Conservation (phyloP, 495 filamentous ascomycete genomes). For the Cercophora samala region DNA sequence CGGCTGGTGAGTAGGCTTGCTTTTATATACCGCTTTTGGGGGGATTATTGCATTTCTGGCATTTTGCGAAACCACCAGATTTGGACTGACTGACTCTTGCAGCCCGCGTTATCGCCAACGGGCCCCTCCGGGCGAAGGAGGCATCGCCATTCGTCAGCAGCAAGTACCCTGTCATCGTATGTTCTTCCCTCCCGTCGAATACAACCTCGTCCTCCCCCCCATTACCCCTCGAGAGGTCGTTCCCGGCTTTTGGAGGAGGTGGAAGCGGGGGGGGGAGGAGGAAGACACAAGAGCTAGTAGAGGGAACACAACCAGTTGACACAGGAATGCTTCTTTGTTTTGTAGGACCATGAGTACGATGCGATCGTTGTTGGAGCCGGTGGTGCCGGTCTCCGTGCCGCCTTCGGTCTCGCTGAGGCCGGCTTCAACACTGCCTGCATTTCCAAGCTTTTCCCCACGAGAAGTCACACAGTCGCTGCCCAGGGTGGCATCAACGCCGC, state of each 20-base stretch:
- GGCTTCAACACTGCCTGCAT: constrained; percentile 98
- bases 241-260: neutral
- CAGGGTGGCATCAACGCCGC: constrained; percentile 95
- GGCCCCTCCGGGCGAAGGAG: constrained; percentile 86
- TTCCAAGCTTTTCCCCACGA: constrained; percentile 94
- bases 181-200: constrained; percentile 32
- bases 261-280: neutral
- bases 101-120: constrained; percentile 73
- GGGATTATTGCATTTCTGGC: neutral
- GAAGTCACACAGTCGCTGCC: constrained; percentile 93
- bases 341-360: constrained; percentile 60
- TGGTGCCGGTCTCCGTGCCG: constrained; percentile 88
- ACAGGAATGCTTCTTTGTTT: neutral
- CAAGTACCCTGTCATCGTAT: constrained; percentile 90
- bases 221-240: neutral
- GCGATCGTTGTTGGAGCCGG: constrained; percentile 94
- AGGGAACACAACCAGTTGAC: constrained; percentile 28
- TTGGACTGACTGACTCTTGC: constrained; percentile 16
- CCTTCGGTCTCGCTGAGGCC: constrained; percentile 94
- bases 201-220: neutral
- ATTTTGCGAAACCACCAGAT: neutral
- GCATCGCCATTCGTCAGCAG: constrained; percentile 74
- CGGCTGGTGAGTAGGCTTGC: constrained; percentile 59
- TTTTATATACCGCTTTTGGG: neutral
- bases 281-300: neutral